Conservation (phyloP, 1,284 basidiomycete genomes). For the Waitea zeae region DNA sequence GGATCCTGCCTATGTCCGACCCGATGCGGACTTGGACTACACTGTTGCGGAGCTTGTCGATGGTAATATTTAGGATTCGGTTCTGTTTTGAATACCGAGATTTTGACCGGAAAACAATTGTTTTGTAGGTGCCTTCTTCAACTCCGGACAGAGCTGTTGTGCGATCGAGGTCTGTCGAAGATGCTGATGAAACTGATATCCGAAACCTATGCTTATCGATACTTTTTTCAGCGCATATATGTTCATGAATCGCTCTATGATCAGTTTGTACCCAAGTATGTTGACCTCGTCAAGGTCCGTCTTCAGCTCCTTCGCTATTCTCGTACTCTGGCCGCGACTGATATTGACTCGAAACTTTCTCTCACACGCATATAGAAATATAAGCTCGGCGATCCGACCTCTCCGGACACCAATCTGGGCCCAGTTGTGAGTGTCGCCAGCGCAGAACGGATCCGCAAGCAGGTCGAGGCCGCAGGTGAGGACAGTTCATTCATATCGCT, state of each 20-base stretch:
- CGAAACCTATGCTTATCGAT: not conserved
- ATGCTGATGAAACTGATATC: not conserved
- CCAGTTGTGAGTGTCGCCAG: constrained; percentile 83
- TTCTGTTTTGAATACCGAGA: too few relatives aligned
- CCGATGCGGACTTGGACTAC: constrained; percentile 74
- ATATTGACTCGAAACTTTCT: not conserved
- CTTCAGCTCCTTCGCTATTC: too few relatives aligned
- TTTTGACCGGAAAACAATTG: too few relatives aligned
- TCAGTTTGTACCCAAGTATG: constrained; percentile 63
- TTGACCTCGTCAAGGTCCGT: constrained; percentile 60
- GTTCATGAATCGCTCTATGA: constrained; percentile 79
- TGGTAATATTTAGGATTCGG: constrained; percentile 44
- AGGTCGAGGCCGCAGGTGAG: constrained; percentile 76
- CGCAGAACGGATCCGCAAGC: constrained; percentile 71
- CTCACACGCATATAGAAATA: constrained; percentile 30
- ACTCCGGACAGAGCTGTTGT: constrained; percentile 89
- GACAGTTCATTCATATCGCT: too few relatives aligned
- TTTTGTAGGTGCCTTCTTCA: constrained; percentile 90
- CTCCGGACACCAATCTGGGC: constrained; percentile 61
- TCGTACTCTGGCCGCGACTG: constrained; percentile 1
- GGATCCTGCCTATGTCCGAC: constrained; percentile 86
- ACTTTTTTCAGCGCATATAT: constrained; percentile 71
- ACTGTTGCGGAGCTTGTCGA: constrained; percentile 81
- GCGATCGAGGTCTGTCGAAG: constrained; percentile 47
- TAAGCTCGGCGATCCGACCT: constrained; percentile 74